These are phyloP conservation scores for Orbilia javanica DNA, from an alignment of 2,329 filamentous ascomycete genomes.

Conservation along the genomic window DNA sequence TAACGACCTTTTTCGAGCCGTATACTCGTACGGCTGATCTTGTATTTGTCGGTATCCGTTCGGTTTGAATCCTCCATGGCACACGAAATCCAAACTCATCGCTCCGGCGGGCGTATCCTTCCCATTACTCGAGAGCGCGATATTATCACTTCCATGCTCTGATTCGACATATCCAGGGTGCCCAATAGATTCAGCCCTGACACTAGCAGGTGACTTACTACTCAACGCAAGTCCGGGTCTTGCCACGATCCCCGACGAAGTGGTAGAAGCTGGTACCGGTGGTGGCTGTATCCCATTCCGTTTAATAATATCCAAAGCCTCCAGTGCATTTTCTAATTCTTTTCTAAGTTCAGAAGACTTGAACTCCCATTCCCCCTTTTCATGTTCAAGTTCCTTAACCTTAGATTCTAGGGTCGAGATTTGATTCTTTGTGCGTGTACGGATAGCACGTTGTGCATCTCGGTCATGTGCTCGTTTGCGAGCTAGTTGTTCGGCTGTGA, in stretches of 20 bases:
- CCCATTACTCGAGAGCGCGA: conserved; percentile 39
- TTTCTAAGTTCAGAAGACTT: conserved; percentile 81
- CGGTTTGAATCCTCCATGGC: conserved; percentile 42
- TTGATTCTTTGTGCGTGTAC: conserved; percentile 82
- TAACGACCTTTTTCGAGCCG: conserved; percentile 48
- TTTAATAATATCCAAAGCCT: conserved; percentile 53
- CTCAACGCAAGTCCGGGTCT: conserved; percentile 20
- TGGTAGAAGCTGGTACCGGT: neutral
- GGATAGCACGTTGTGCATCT: conserved; percentile 85
- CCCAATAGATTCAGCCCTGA: conserved; percentile 27
- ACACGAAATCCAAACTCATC: conserved; percentile 56
- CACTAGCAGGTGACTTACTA: conserved; percentile 38
- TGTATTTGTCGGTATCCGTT: conserved; percentile 56
- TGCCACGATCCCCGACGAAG: neutral
- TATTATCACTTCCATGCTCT: conserved; percentile 42
- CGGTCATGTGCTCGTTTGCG: conserved; percentile 93
- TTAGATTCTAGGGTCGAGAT: conserved; percentile 80
- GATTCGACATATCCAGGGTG: conserved; percentile 39
- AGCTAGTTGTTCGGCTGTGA: conserved; percentile 87
- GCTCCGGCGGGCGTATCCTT: conserved; percentile 39
- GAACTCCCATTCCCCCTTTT: conserved; percentile 72
- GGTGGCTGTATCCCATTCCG: conserved; percentile 48
- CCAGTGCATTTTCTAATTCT: conserved; percentile 67
- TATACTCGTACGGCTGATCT: conserved; percentile 55
- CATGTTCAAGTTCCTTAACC: conserved; percentile 74